Percentiles rank a stretch among this genome's conserved stretches.
Evolutionary conservation across 2,329 filamentous ascomycete genomes (phyloP).

Genomic region (Trichoderma koningiopsis): DNA sequence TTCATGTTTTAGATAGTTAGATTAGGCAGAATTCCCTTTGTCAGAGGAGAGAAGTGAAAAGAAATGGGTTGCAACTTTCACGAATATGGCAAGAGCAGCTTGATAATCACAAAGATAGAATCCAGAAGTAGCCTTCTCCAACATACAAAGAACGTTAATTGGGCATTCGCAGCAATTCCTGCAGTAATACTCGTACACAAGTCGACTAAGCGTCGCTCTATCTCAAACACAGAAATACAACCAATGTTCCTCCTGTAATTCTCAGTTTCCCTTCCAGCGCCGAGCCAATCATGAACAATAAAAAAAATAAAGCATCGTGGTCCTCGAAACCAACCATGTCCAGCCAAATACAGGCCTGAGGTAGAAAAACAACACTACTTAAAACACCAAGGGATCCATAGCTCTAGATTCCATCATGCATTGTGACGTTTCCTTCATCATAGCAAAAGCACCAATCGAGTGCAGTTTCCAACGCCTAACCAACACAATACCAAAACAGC

Average conservation of each 20-base stretch:
- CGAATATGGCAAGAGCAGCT: not conserved
- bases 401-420: constrained; percentile 14
- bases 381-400: constrained; percentile 33
- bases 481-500: not conserved
- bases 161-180: constrained; percentile 1
- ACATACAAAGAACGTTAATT: not conserved
- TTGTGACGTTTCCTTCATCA: constrained; percentile 21
- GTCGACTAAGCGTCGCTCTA: not conserved
- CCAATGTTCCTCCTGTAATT: not conserved
- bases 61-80: not conserved
- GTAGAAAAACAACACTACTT: constrained; percentile 31
- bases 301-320: constrained; percentile 27
- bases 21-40: not conserved
- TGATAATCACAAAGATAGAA: not conserved
- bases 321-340: constrained; percentile 24
- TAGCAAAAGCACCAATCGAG: constrained; percentile 9
- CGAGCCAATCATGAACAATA: constrained; percentile 26
- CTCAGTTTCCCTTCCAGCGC: constrained; percentile 24
- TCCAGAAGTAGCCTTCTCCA: not conserved
- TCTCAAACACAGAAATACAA: constrained; percentile 6
- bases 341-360: constrained; percentile 29
- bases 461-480: constrained; percentile 11
- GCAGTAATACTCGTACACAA: constrained; percentile 17
- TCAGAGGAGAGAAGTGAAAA: not conserved
- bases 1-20: not conserved